These are phyloP conservation scores for Ustilaginoidea virens DNA, from an alignment of 2,329 filamentous ascomycete genomes.

Conservation along the genomic window DNA sequence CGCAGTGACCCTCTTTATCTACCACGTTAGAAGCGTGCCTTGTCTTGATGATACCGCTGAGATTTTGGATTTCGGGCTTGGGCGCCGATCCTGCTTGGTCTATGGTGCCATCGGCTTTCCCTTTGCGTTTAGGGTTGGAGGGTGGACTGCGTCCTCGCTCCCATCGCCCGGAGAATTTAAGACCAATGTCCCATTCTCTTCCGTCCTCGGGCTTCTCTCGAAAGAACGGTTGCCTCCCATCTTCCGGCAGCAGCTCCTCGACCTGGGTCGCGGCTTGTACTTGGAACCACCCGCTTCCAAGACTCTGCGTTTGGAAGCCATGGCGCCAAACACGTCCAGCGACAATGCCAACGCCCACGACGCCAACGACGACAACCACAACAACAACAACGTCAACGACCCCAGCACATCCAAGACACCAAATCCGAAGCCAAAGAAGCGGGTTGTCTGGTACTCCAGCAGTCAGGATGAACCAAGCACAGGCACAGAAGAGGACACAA, in stretches of 20 bases:
- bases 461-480: slow-evolving; percentile 9
- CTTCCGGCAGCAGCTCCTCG: no score
- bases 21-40: not conserved
- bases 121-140: not conserved
- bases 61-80: slow-evolving; percentile 2
- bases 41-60: not conserved
- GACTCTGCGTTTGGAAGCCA: slow-evolving; percentile 8
- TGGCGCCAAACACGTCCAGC: slow-evolving; percentile 11
- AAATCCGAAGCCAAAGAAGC: slow-evolving; percentile 23
- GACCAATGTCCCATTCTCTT: no score
- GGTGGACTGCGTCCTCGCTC: no score
- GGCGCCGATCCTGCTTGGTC: not conserved
- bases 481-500: slow-evolving; percentile 4
- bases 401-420: slow-evolving; percentile 10
- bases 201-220: no score
- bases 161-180: no score
- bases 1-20: slow-evolving; percentile 6
- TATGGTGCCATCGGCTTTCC: slow-evolving; percentile 1
- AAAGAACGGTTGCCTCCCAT: no score
- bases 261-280: no score
- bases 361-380: slow-evolving; percentile 10
- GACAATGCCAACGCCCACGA: slow-evolving; percentile 12
- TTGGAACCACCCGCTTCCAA: no score
- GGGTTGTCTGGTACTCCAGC: slow-evolving; percentile 21
- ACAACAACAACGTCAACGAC: no score